Conservation (phyloP, 108 stramenopile genomes). For the Discostella pseudostelligera region DNA sequence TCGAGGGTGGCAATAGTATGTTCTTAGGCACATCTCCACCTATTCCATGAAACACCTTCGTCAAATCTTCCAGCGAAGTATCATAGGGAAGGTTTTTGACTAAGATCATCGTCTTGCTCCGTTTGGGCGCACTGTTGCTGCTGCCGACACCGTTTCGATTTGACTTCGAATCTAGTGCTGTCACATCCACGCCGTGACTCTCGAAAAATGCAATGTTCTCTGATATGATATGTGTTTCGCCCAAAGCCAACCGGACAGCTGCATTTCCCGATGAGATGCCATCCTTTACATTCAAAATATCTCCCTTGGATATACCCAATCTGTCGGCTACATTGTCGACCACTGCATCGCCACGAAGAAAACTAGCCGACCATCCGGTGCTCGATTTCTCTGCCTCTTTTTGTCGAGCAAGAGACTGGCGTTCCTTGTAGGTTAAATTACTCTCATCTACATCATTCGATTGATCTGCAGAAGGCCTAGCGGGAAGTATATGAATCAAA, state of each 20-base stretch:
- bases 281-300: conserved; percentile 90
- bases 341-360: conserved; percentile 93
- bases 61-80: conserved; percentile 81
- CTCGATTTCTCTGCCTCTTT: conserved; percentile 64
- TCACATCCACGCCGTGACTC: conserved; percentile 89
- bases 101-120: conserved; percentile 85
- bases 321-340: conserved; percentile 91
- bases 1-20: conserved; percentile 87
- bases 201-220: conserved; percentile 91
- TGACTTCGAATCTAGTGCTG: conserved; percentile 66
- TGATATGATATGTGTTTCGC: conserved; percentile 92
- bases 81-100: conserved; percentile 96
- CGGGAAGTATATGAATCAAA: conserved; percentile 82
- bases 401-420: conserved; percentile 84
- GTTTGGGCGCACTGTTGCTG: conserved; percentile 29
- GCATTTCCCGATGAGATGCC: conserved; percentile 80
- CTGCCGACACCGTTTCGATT: conserved; percentile 23
- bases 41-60: conserved; percentile 79
- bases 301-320: conserved; percentile 85
- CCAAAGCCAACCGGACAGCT: conserved; percentile 94
- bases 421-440: conserved; percentile 81
- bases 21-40: conserved; percentile 63
- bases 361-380: conserved; percentile 92
- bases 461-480: conserved; percentile 54
- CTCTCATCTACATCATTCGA: conserved; percentile 12